Conservation (phyloP, 2,329 filamentous ascomycete species). For the Cryphonectria japonica region DNA sequence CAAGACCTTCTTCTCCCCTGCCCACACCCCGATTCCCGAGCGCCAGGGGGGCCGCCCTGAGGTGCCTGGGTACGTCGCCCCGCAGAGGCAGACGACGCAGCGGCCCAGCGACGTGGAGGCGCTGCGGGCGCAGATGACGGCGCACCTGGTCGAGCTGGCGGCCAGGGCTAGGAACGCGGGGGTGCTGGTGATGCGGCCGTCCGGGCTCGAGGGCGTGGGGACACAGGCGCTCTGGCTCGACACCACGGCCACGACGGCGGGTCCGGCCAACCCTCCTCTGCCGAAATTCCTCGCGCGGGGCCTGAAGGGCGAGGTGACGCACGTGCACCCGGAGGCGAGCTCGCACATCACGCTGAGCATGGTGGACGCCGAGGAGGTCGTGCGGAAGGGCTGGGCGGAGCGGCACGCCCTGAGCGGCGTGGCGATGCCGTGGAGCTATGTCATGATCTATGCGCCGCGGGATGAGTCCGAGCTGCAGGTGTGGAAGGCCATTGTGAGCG, state of each 20-base stretch:
- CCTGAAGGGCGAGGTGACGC: slow-evolving; percentile 40
- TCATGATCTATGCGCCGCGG: slow-evolving; percentile 47
- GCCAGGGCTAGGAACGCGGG: slow-evolving; percentile 34
- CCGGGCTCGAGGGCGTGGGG: slow-evolving; percentile 39
- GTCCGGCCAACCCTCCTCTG: background rate
- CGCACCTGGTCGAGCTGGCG: slow-evolving; percentile 34
- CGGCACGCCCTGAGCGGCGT: slow-evolving; percentile 43
- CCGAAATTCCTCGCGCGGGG: slow-evolving; percentile 28
- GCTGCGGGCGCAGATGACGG: slow-evolving; percentile 33
- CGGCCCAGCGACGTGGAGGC: slow-evolving; percentile 20
- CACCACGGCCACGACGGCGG: slow-evolving; percentile 16
- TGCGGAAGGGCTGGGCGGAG: slow-evolving; percentile 45
- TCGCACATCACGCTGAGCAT: slow-evolving; percentile 44
- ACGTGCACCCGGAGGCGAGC: slow-evolving; percentile 46
- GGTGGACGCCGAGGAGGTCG: slow-evolving; percentile 41
- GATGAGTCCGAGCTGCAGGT: slow-evolving; percentile 41
- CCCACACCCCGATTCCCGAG: slow-evolving; percentile 22
- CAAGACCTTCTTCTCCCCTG: slow-evolving; percentile 31
- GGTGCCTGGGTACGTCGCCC: slow-evolving; percentile 42
- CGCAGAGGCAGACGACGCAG: slow-evolving; percentile 44
- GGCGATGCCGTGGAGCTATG: slow-evolving; percentile 41
- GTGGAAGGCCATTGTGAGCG: slow-evolving; percentile 35
- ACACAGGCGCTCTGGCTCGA: slow-evolving; percentile 38
- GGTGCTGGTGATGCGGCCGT: slow-evolving; percentile 36
- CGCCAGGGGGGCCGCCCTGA: slow-evolving; percentile 36